Base-by-base conservation (phyloP, 1,139 yeast genomes). In the Lodderomyces orthopsilosis region DNA sequence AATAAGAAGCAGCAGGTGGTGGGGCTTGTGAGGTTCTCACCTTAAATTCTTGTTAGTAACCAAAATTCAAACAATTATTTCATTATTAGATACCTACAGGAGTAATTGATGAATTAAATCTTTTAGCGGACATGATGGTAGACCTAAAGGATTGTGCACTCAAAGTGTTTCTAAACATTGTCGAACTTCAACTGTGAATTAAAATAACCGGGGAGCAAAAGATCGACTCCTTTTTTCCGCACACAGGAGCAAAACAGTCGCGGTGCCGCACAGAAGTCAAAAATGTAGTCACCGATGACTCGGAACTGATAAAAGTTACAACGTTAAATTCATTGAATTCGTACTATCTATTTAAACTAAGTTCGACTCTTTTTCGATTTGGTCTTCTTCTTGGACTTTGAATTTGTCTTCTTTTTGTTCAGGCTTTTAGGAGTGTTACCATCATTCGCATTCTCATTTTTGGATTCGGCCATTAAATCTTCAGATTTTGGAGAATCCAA, bases 1-100 rank as follows among this genome's bases (percentile, higher is more conserved):
- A 86, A 68, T 91, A 91, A 15, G 95, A 81, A 44, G 96, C 97
- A 41, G 96, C 96, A 51, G 97, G 95, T 48, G 95, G 89, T 56
- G 98, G 97, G 30, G 96, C 96, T 54, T 75, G 75, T 49, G 81
- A 74, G 45, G 95, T 84, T 58, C 74, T 73, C 45, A 81, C 79
- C 83, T 78, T 45, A 4, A 38, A 30, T 30, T 30, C 5, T 30
- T 4, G 34, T 30, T 30, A 30, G 34, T 30, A 30, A 8, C 32
- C n/a, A 7, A 26, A 27, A 13, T 13, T 30, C 34, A 13, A 4
- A 13, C 18, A 30, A 23, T 24, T 14, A 26, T 22, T 27, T 30
- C 34, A 10, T 19, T 24, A 7, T 24, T 30, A 7, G 10, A 14
- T 15, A 69, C 77, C 35, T 68, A 74, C 79, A 46, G 79, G 72